These are phyloP conservation scores for Hygrophila difformis DNA, from an alignment of 257 asterid genomes.

Conservation along the genomic window DNA sequence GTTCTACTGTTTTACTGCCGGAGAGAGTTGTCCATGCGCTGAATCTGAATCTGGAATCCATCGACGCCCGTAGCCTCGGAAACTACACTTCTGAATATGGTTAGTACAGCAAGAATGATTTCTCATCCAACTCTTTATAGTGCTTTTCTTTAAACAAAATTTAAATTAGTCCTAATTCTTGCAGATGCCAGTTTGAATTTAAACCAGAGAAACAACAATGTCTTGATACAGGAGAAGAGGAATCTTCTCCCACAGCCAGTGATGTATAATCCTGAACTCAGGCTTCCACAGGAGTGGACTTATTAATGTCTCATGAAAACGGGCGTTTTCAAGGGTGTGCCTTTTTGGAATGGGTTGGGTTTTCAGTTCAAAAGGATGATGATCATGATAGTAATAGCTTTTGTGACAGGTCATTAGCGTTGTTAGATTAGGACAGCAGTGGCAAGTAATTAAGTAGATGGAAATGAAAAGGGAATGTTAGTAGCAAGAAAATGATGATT, in stretches of 20 bases:
- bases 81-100: slow-evolving; percentile 23
- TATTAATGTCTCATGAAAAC: slow-evolving; percentile 42
- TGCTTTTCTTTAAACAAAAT: too few relatives aligned
- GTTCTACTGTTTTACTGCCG: slow-evolving; percentile 47
- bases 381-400: background rate
- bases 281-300: slow-evolving; percentile 82
- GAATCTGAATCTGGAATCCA: slow-evolving; percentile 39
- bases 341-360: too few relatives aligned
- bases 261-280: slow-evolving; percentile 34
- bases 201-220: too few relatives aligned
- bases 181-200: too few relatives aligned
- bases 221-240: slow-evolving; percentile 13
- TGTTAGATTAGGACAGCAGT: slow-evolving; percentile 16
- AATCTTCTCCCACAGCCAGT: slow-evolving; percentile 19
- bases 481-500: background rate
- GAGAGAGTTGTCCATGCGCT: slow-evolving; percentile 59
- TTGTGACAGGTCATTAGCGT: slow-evolving; percentile 8
- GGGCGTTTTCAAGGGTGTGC: too few relatives aligned
- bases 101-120: slow-evolving; percentile 6
- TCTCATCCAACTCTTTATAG: too few relatives aligned
- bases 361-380: slow-evolving; percentile 6
- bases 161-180: too few relatives aligned
- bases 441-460: slow-evolving; percentile 10
- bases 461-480: slow-evolving; percentile 24
- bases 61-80: slow-evolving; percentile 7